Evolutionary conservation across 257 asterid species (phyloP).

Genomic region (Fraxinus americana): DNA sequence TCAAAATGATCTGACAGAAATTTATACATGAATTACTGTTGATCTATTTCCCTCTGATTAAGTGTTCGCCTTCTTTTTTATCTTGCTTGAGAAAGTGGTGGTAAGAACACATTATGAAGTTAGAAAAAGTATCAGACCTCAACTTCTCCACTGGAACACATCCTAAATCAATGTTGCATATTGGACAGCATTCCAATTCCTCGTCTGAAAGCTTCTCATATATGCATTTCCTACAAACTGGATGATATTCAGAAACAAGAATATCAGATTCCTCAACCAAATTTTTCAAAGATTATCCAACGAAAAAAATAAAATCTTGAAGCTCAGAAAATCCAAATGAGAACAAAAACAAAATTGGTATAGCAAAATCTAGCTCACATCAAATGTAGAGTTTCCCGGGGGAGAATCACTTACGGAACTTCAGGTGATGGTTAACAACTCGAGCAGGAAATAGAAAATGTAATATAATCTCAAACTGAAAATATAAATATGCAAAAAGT

Average conservation of each 20-base stretch:
- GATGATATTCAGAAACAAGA: conserved; percentile 13
- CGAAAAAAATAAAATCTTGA: neutral
- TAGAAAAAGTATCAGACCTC: conserved; percentile 31
- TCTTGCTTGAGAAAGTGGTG: neutral
- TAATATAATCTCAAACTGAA: neutral
- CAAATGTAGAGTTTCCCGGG: conserved; percentile 3
- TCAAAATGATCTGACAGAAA: conserved; percentile 12
- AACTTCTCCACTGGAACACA: conserved; percentile 64
- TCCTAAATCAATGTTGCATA: conserved; percentile 56
- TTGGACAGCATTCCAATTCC: conserved; percentile 52
- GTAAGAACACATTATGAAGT: neutral
- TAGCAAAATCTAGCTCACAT: neutral
- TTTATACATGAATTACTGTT: neutral
- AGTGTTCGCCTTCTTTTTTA: neutral
- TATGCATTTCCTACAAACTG: conserved; percentile 74
- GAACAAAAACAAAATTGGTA: neutral
- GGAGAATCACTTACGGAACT: neutral
- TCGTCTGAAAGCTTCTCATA: conserved; percentile 45
- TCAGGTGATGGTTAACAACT: neutral
- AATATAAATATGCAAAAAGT: neutral
- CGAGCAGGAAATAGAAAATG: conserved; percentile 11
- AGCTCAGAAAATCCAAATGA: neutral
- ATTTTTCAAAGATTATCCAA: neutral
- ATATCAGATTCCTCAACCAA: conserved; percentile 15
- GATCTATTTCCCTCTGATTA: neutral